Evolutionary conservation across 768 basidiomycete species (phyloP).

Genomic region (Lentinula lateritia): DNA sequence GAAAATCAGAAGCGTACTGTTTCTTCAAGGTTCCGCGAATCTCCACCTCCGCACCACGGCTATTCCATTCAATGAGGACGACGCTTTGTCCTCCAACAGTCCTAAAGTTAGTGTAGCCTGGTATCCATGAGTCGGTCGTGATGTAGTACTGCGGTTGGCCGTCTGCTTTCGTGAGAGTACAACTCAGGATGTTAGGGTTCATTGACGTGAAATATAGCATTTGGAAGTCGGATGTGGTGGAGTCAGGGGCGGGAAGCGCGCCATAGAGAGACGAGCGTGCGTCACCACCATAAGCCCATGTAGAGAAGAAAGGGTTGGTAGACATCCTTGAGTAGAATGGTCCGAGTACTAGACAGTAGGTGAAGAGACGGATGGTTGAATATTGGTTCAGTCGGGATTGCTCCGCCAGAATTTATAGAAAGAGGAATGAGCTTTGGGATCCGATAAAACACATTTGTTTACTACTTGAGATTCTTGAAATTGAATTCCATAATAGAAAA

Average conservation of each 20-base stretch:
- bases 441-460: background rate
- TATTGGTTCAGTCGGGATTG: background rate
- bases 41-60: constrained; percentile 40
- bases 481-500: background rate
- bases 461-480: background rate
- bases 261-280: constrained; percentile 2
- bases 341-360: background rate
- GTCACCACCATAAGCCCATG: background rate
- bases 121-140: constrained; percentile 42
- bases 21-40: constrained; percentile 44
- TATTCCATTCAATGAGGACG: constrained; percentile 56
- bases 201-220: constrained; percentile 47
- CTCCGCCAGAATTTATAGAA: background rate
- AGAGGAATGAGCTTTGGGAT: background rate
- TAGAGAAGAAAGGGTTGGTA: background rate
- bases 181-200: constrained; percentile 50
- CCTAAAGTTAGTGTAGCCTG: constrained; percentile 50
- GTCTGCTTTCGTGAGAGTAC: constrained; percentile 44
- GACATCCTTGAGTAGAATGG: background rate
- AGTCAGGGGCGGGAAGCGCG: constrained; percentile 14
- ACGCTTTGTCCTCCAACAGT: constrained; percentile 39
- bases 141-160: constrained; percentile 43
- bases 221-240: constrained; percentile 16
- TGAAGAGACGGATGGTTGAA: background rate
- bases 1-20: constrained; percentile 48